A percentile compares a stretch with the other conserved stretches of the same genome.
Evolutionary conservation across 192 early-diverging fungal species (phyloP).

Genomic region (Mortierella antarctica): DNA sequence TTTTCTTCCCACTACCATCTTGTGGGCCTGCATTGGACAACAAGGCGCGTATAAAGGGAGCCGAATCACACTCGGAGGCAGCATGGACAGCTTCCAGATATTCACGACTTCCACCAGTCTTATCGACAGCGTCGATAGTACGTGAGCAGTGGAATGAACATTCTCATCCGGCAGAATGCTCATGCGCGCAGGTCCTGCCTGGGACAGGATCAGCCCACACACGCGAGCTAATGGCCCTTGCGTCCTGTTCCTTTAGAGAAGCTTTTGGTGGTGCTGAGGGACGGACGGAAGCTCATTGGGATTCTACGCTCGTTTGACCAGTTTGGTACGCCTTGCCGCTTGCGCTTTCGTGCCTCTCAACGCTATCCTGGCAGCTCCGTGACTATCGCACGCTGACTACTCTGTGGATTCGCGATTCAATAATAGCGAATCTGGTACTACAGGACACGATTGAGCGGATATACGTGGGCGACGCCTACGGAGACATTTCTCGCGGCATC

Average conservation of each 20-base stretch:
- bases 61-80: background rate
- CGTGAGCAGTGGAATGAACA: no score
- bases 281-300: constrained; percentile 96
- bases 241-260: constrained; percentile 59
- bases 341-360: background rate
- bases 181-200: no score
- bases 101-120: constrained; percentile 92
- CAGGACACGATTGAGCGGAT: constrained; percentile 99
- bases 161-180: no score
- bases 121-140: constrained; percentile 94
- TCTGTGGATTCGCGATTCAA: no score
- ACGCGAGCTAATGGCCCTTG: no score
- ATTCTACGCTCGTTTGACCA: constrained; percentile 97
- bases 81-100: constrained; percentile 70
- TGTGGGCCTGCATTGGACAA: no score
- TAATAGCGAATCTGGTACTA: constrained; percentile 92
- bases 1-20: no score
- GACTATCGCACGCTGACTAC: no score
- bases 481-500: constrained; percentile 93
- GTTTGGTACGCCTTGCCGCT: constrained; percentile 73
- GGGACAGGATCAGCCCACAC: no score
- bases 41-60: no score
- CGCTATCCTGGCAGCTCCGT: background rate
- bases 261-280: constrained; percentile 91
- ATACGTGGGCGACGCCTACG: constrained; percentile 87